Percentiles rank a stretch among this genome's conserved stretches.
These are phyloP conservation scores for Dicorynia guianensis DNA, from an alignment of 306 rosid species.

Conservation along the genomic window DNA sequence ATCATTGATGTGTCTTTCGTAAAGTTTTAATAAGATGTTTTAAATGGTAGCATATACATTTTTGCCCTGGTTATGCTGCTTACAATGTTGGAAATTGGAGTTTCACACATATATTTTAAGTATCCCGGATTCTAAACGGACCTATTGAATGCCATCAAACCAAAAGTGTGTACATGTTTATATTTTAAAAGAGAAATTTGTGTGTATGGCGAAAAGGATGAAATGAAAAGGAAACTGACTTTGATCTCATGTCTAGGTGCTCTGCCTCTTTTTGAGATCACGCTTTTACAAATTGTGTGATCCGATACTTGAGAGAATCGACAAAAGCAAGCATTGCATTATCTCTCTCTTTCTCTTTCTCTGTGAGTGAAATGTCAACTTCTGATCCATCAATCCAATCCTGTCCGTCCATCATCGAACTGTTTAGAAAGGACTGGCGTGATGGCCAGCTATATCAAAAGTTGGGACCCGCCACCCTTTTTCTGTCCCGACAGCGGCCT, in stretches of 20 bases:
- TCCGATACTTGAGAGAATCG: constrained; percentile 44
- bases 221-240: background rate
- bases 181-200: too few relatives aligned
- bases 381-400: constrained; percentile 35
- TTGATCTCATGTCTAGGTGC: background rate
- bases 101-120: too few relatives aligned
- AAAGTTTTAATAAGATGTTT: too few relatives aligned
- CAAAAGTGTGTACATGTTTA: too few relatives aligned
- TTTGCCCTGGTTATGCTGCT: too few relatives aligned
- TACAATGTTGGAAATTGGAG: too few relatives aligned
- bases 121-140: background rate
- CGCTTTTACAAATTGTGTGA: constrained; percentile 43
- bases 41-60: too few relatives aligned
- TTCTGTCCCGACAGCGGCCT: constrained; percentile 40
- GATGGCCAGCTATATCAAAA: constrained; percentile 36
- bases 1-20: too few relatives aligned
- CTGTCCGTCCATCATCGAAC: constrained; percentile 28
- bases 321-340: constrained; percentile 15
- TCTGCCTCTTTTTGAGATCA: constrained; percentile 31
- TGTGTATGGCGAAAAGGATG: too few relatives aligned
- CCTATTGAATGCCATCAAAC: background rate
- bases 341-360: background rate
- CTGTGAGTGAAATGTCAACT: constrained; percentile 35
- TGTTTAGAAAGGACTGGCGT: constrained; percentile 40
- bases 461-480: constrained; percentile 29